phyloP scores from a whole-genome alignment of 2,329 filamentous ascomycete species.

The Cylindrodendrum hubeiense region DNA sequence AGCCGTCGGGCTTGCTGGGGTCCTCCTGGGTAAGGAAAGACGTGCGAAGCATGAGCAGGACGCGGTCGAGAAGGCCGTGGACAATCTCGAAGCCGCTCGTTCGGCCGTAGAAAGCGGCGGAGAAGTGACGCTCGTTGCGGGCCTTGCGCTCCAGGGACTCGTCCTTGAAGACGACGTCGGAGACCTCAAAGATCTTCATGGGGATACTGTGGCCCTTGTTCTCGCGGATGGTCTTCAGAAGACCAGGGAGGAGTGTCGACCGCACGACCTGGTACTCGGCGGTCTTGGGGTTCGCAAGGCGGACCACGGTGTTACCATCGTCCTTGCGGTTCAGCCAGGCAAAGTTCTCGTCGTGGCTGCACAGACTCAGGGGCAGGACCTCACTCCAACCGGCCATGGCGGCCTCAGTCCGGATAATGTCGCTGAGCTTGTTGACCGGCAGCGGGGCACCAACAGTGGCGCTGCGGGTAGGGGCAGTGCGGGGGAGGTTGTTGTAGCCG shows the following conservation, averaged over 20 bases:
- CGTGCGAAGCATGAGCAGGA: conserved; percentile 91
- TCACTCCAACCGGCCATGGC: conserved; percentile 97
- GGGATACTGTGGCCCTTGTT: conserved; percentile 91
- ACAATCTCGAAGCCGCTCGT: conserved; percentile 95
- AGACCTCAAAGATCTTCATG: conserved; percentile 92
- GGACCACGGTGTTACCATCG: conserved; percentile 84
- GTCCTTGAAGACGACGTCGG: conserved; percentile 94
- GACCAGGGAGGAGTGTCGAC: conserved; percentile 85
- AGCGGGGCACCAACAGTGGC: conserved; percentile 89
- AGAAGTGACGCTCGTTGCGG: conserved; percentile 94
- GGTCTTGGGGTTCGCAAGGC: conserved; percentile 92
- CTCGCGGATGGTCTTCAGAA: conserved; percentile 93
- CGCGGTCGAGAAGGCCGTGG: conserved; percentile 90
- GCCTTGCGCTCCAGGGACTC: conserved; percentile 83
- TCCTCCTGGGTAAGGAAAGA: conserved; percentile 77
- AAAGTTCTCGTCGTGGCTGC: conserved; percentile 99
- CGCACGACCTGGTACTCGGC: conserved; percentile 93
- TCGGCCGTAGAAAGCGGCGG: conserved; percentile 96
- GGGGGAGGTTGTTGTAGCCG: conserved; percentile 95
- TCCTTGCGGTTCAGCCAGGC: conserved; percentile 92
- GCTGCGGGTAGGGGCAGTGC: conserved; percentile 86
- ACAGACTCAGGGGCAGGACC: conserved; percentile 95
- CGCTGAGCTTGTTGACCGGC: conserved; percentile 92
- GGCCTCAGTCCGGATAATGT: conserved; percentile 89
- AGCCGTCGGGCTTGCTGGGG: conserved; percentile 74